A percentile compares a stretch with the other conserved stretches of the same genome.
Conservation (phyloP, 352 stramenopile genomes). For the Salisapilia sapeloensis region DNA sequence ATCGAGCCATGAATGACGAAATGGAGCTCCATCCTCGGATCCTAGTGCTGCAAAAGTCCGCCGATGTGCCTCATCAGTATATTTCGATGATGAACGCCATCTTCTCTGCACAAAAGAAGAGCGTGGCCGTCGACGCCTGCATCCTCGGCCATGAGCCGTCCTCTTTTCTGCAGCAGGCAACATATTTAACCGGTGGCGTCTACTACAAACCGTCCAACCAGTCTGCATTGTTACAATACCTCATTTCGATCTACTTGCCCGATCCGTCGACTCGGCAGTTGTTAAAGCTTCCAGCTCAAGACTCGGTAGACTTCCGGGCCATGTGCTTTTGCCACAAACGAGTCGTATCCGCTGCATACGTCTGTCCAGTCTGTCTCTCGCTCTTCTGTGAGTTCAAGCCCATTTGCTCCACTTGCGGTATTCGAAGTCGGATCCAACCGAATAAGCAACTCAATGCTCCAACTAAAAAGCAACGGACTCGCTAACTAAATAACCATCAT, state of each 20-base stretch:
- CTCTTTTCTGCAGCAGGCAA: constrained; percentile 77
- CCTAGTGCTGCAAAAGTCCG: constrained; percentile 67
- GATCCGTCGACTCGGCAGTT: constrained; percentile 64
- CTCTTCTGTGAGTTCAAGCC: constrained; percentile 79
- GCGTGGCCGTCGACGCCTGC: constrained; percentile 64
- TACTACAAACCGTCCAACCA: constrained; percentile 72
- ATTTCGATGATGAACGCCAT: constrained; percentile 85
- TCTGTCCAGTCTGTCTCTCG: constrained; percentile 78
- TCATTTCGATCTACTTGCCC: constrained; percentile 75
- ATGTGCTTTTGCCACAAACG: constrained; percentile 83
- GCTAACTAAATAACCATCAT: too few relatives aligned
- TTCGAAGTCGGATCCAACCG: constrained; percentile 64
- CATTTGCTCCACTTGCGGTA: constrained; percentile 77
- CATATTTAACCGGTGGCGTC: constrained; percentile 74
- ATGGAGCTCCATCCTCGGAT: constrained; percentile 61
- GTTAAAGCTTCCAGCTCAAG: constrained; percentile 68
- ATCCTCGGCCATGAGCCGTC: constrained; percentile 60
- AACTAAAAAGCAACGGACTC: too few relatives aligned
- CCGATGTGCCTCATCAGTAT: constrained; percentile 76
- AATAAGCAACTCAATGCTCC: constrained; percentile 25
- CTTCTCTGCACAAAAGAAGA: constrained; percentile 81
- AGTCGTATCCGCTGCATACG: constrained; percentile 67
- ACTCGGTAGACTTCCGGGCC: constrained; percentile 75
- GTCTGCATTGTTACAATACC: constrained; percentile 60
- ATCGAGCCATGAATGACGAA: constrained; percentile 67